Evolutionary conservation across 2,329 filamentous ascomycete genomes (phyloP), one percentile per base, ranked within the genome.

Genomic region (Coniochaeta prunicola): DNA sequence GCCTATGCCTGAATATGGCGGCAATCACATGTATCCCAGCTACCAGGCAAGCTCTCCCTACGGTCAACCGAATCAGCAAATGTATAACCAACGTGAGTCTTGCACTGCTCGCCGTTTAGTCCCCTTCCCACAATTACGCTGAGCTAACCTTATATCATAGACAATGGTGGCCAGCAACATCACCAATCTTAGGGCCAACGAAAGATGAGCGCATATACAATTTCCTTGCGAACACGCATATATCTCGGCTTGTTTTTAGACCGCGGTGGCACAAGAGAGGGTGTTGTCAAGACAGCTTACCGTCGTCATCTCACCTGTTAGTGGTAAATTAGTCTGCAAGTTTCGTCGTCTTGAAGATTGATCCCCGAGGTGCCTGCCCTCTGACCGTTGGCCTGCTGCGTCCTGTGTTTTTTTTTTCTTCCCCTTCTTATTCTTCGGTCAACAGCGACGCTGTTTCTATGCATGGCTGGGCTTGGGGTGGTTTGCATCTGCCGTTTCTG

Each of bases 21-120:
- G 71, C 58, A 76, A 74, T 62, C 80, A 83, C 63, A 81, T 83
- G 72, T 85, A 86, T 65, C 72, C 78, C 54, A 79, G 74, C 66
- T 85, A 86, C 67, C 78, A 80, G 59, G 81, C 82, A 56, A 79
- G 83, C 56, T 84, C 82, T 13, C 81, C 81, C 4, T 85, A 85
- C 63, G 80, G 78, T 57, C 78, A 80, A 67, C 77, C 80, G 26
- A 80, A 76, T 64, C 79, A 80, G 70, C 78, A 79, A 71, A 82
- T 86, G 73, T 86, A 86, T 68, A 83, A 71, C 70, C 83, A 84
- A 73, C 79, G 82, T 80, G 74, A 78, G 68, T 70, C 63, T 38
- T 34, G 15, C 40, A 31, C 26, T 30, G 7, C 36, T 5, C 40
- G 45, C 45, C 17, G 26, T 21, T 50, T 9, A 13, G 21, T 38